A percentile compares a stretch with the other conserved stretches of the same genome.
Conservation (phyloP, 2,329 filamentous ascomycete species). For the Colletotrichum chrysophilum region DNA sequence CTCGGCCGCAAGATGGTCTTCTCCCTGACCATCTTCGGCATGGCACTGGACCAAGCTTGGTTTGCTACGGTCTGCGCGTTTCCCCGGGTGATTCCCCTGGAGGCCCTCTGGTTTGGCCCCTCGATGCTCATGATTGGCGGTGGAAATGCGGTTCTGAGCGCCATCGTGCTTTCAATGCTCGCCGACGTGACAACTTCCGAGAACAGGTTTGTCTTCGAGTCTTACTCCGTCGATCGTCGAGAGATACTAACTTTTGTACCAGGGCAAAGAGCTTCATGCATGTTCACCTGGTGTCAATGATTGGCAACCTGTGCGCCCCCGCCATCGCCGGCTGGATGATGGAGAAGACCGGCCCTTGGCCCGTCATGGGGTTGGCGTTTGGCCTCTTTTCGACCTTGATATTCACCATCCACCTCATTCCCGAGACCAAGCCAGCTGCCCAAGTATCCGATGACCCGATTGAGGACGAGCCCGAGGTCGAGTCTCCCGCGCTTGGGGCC, state of each 20-base stretch:
- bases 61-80: constrained; percentile 38
- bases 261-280: constrained; percentile 42
- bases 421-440: constrained; percentile 29
- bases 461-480: neutral
- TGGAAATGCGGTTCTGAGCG: constrained; percentile 34
- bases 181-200: constrained; percentile 41
- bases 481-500: neutral
- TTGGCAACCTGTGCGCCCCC: constrained; percentile 40
- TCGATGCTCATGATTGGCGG: constrained; percentile 38
- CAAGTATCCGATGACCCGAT: neutral
- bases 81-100: constrained; percentile 32
- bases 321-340: constrained; percentile 40
- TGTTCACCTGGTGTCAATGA: constrained; percentile 31
- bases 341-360: constrained; percentile 34
- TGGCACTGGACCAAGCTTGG: constrained; percentile 30
- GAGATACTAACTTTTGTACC: neutral
- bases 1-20: constrained; percentile 41
- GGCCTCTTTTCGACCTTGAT: neutral
- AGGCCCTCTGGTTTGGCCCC: constrained; percentile 37
- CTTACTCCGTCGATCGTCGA: neutral
- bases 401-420: constrained; percentile 28
- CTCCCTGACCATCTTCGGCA: constrained; percentile 32
- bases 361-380: constrained; percentile 7
- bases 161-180: constrained; percentile 38
- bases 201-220: constrained; percentile 30